Percentiles rank a stretch among this genome's conserved stretches.
Conservation (phyloP, 192 early-diverging fungal species). For the Dimargaris cristalligena region DNA sequence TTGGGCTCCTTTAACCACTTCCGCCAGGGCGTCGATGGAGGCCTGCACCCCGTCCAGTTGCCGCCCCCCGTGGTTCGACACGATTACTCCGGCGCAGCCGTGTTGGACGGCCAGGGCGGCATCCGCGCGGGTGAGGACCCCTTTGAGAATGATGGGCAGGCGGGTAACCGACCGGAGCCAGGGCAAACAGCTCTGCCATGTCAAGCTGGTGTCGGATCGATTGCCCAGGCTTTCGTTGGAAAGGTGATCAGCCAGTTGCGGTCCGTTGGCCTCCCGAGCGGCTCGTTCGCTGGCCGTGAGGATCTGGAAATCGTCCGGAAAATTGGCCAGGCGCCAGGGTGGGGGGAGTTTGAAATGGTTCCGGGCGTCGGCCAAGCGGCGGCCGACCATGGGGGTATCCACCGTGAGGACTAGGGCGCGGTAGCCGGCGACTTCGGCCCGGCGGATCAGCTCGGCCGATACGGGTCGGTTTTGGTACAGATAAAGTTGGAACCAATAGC, state of each 20-base stretch:
- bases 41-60: slow-evolving; percentile 73
- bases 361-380: slow-evolving; percentile 38
- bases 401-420: slow-evolving; percentile 47
- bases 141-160: slow-evolving; percentile 85
- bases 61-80: slow-evolving; percentile 94
- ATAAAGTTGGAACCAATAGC: slow-evolving; percentile 71
- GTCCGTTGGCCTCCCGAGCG: background rate
- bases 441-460: slow-evolving; percentile 43
- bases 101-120: slow-evolving; percentile 62
- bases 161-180: slow-evolving; percentile 75
- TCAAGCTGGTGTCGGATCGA: slow-evolving; percentile 51
- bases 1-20: slow-evolving; percentile 62
- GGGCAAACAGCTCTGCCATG: slow-evolving; percentile 66
- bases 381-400: slow-evolving; percentile 33
- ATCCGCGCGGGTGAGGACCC: slow-evolving; percentile 79
- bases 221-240: slow-evolving; percentile 21
- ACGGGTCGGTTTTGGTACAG: slow-evolving; percentile 52
- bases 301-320: slow-evolving; percentile 20
- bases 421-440: slow-evolving; percentile 61
- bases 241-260: background rate
- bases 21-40: slow-evolving; percentile 75
- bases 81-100: slow-evolving; percentile 69
- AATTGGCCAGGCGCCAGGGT: slow-evolving; percentile 48
- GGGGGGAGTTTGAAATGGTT: slow-evolving; percentile 40
- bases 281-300: slow-evolving; percentile 8